Percentiles rank a stretch among this genome's conserved stretches.
These are phyloP conservation scores for Pestalotiopsis sp. DNA, from an alignment of 2,329 filamentous ascomycete genomes.

Conservation along the genomic window DNA sequence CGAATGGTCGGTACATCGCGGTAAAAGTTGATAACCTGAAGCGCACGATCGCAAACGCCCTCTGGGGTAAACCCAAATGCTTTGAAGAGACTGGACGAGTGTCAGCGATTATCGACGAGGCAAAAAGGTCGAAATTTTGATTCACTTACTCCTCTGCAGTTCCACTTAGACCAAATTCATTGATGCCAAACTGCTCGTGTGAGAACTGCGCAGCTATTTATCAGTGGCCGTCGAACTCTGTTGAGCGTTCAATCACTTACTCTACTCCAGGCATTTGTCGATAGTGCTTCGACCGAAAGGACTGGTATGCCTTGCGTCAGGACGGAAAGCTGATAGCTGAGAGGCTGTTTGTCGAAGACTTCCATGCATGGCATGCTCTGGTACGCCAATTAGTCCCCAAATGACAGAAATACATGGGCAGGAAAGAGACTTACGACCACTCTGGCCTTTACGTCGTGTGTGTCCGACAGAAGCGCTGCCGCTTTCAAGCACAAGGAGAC, in stretches of 20 bases:
- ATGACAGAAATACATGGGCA: no score
- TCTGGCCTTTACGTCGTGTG: no score
- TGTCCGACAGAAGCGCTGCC: no score
- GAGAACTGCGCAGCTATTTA: background rate
- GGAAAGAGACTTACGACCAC: no score
- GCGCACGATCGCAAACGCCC: background rate
- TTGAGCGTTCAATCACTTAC: background rate
- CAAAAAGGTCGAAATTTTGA: background rate
- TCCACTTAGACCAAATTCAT: background rate
- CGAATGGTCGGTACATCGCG: background rate
- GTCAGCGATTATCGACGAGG: background rate
- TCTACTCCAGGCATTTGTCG: background rate
- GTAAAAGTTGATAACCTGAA: background rate
- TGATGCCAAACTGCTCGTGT: background rate
- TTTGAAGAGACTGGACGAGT: background rate
- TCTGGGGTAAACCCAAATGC: background rate
- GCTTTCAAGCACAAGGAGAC: no score
- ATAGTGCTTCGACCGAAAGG: background rate
- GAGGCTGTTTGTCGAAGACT: no score
- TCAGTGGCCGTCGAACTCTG: background rate
- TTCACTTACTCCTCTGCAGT: background rate
- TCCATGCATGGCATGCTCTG: no score
- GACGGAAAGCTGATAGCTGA: no score
- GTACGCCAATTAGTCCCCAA: no score
- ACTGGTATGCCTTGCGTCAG: background rate